Evolutionary conservation across 305 asterid species (phyloP), one percentile per base, ranked within the genome.

Genomic region (Fraxinus sp.): DNA sequence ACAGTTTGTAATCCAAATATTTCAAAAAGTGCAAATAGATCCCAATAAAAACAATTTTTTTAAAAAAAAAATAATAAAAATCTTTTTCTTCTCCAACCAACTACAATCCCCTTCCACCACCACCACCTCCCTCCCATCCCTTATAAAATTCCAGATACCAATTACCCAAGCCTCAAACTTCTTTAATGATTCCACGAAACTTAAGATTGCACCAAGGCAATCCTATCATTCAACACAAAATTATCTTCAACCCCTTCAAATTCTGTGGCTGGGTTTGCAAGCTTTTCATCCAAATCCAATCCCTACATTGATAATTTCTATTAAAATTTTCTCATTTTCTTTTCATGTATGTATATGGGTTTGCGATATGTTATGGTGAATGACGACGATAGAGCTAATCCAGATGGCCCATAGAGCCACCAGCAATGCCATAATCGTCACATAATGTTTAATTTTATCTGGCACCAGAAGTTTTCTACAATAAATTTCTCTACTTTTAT

Each of bases 121-220:
- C 13, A 8, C 52, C 3, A 36, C 41, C 43, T 1, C 10, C 16
- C 16, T 11, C 16, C 16, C 55, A 5, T 11, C n/a, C 43, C 43
- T 37, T 7, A 3, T 13, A 43, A 43, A 10, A 43, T 11, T 43
- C 55, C 1, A 11, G 55, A 43, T 43, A 43, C 55, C 55, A 43
- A 43, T 11, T 11, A 43, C 55, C 55, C n/a, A 11, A 43, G 55
- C 55, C 55, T 1, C 55, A 3, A 41, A 43, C 55, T 43, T 43
- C 55, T 20, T 62, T 62, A 32, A 18, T 22, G 30, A 20, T 62
- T 24, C 11, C 1, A 62, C 0, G 32, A 62, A 32, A 24, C 71
- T 62, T 62, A 3, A 18, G 73, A 91, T 90, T 94, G 94, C 94
- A 59, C 75, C 82, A 90, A 90, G 90, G 85, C 94, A 80, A 78